A percentile compares a stretch with the other conserved stretches of the same genome.
phyloP scores from a whole-genome alignment of 2,329 filamentous ascomycete genomes.

The Cercospora citrullina region DNA sequence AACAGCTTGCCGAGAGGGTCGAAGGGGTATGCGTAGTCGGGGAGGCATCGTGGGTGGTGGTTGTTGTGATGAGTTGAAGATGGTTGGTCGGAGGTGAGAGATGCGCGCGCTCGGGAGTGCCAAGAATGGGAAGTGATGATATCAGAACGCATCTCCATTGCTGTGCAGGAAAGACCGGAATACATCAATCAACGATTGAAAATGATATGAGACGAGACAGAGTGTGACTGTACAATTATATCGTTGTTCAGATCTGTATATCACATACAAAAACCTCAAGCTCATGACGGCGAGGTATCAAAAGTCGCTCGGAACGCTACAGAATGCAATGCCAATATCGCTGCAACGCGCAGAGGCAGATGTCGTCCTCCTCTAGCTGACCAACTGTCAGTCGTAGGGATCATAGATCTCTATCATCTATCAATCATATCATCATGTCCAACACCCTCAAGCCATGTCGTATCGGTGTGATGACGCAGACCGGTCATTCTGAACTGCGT shows the following conservation, averaged over 20 bases:
- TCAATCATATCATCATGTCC: slow-evolving; percentile 1
- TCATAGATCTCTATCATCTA: slow-evolving; percentile 9
- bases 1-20: slow-evolving; percentile 4
- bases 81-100: not conserved
- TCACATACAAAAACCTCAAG: slow-evolving; percentile 14
- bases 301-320: slow-evolving; percentile 13
- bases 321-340: not conserved
- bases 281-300: slow-evolving; percentile 15
- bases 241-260: not conserved
- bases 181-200: not conserved
- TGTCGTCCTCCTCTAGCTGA: not conserved
- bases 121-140: slow-evolving; percentile 5
- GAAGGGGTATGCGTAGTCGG: slow-evolving; percentile 27
- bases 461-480: not conserved
- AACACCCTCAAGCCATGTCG: not conserved
- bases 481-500: not conserved
- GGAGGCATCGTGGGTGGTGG: slow-evolving; percentile 29
- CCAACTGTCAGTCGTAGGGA: slow-evolving; percentile 4
- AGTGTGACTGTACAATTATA: not conserved
- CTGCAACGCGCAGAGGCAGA: not conserved
- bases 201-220: not conserved
- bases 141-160: not conserved
- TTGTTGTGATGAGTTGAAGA: slow-evolving; percentile 6
- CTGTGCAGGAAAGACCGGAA: too few relatives aligned
- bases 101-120: not conserved